Conservation (phyloP, 2,329 filamentous ascomycete genomes). For the Fusarium mexicanum region DNA sequence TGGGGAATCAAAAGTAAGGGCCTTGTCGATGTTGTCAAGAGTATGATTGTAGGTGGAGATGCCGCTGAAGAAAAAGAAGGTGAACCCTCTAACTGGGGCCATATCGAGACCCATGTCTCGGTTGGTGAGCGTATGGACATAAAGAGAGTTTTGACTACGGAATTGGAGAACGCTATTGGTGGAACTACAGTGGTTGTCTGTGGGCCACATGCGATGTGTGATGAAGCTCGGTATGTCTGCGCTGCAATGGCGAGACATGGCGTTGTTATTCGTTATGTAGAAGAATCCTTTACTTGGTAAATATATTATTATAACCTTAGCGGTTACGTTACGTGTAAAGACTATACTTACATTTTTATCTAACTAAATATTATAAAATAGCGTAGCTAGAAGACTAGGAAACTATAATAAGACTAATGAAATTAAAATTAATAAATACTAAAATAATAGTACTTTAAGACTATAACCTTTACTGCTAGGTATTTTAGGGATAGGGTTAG, state of each 20-base stretch:
- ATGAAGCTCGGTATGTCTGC: conserved; percentile 43
- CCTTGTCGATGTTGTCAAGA: conserved; percentile 41
- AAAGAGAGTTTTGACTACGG: conserved; percentile 38
- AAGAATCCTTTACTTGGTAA: conserved; percentile 37
- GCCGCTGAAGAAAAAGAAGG: not conserved
- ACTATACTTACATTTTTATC: too few species aligned
- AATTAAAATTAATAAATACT: too few species aligned
- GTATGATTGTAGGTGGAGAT: conserved; percentile 31
- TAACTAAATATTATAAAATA: too few species aligned
- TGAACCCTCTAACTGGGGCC: conserved; percentile 33
- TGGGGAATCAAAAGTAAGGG: conserved; percentile 43
- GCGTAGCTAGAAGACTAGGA: too few species aligned
- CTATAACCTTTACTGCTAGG: too few species aligned
- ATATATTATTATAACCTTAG: too few species aligned
- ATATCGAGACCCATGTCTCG: conserved; percentile 43
- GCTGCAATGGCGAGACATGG: conserved; percentile 41
- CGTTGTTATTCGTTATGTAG: conserved; percentile 35
- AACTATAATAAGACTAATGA: too few species aligned
- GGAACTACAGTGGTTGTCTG: conserved; percentile 46
- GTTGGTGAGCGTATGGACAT: conserved; percentile 45
- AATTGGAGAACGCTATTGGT: conserved; percentile 28
- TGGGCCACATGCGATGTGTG: conserved; percentile 44
- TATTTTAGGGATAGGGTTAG: too few species aligned
- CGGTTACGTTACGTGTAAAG: too few species aligned
- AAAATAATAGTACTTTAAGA: too few species aligned